These are phyloP conservation scores for Penicillium cosmopolitanum DNA, from an alignment of 495 filamentous ascomycete species.

Conservation along the genomic window DNA sequence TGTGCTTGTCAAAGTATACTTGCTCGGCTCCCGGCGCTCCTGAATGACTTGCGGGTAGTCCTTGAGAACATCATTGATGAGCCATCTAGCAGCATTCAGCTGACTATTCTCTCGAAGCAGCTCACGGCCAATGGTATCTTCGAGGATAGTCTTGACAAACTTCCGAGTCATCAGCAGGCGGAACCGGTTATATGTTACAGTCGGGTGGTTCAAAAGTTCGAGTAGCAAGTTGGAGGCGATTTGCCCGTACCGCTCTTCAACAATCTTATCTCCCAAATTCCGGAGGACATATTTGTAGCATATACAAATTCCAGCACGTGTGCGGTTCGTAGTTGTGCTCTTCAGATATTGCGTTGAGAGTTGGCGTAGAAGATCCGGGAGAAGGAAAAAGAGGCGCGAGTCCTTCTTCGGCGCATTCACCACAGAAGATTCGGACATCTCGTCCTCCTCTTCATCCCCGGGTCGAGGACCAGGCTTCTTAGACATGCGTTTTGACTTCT, in stretches of 20 bases:
- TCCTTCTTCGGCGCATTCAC: conserved; percentile 64
- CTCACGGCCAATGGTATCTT: conserved; percentile 78
- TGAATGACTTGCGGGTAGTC: conserved; percentile 94
- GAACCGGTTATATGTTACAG: conserved; percentile 83
- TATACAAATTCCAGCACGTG: conserved; percentile 80
- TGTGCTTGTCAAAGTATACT: conserved; percentile 78
- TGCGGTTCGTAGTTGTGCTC: conserved; percentile 76
- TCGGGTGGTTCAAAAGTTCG: conserved; percentile 77
- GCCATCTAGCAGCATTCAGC: conserved; percentile 73
- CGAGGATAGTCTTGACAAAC: conserved; percentile 81
- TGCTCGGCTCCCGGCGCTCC: conserved; percentile 87
- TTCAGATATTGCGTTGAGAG: conserved; percentile 83
- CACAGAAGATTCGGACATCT: conserved; percentile 71
- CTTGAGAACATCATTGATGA: conserved; percentile 89
- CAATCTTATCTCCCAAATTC: conserved; percentile 70
- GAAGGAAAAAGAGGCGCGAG: conserved; percentile 68
- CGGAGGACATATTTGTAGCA: conserved; percentile 83
- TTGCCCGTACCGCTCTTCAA: conserved; percentile 77
- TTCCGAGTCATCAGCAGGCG: conserved; percentile 82
- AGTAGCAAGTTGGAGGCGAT: conserved; percentile 81
- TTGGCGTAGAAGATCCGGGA: conserved; percentile 79
- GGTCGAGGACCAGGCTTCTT: conserved; percentile 69
- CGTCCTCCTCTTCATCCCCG: conserved; percentile 74
- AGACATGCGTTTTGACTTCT: conserved; percentile 71
- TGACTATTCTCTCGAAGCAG: conserved; percentile 90